Conservation (phyloP, 257 asterid species). For the Ligustrum vulgare region DNA sequence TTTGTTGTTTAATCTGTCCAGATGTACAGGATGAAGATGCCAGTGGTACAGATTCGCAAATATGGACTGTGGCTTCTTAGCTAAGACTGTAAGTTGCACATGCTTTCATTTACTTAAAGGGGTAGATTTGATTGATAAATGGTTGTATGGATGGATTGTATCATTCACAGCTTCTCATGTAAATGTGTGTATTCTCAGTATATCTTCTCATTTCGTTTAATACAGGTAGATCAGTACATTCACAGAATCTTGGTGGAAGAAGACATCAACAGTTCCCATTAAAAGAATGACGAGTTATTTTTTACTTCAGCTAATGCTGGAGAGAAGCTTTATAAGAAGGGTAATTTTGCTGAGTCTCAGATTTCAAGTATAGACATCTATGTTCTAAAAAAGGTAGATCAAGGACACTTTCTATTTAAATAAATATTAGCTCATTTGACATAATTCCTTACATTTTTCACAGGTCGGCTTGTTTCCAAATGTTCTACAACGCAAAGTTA, state of each 20-base stretch:
- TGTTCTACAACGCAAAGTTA: slow-evolving; percentile 68
- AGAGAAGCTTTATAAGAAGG: slow-evolving; percentile 62
- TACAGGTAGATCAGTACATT: slow-evolving; percentile 85
- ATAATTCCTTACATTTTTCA: slow-evolving; percentile 12
- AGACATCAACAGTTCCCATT: slow-evolving; percentile 56
- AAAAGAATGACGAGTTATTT: slow-evolving; percentile 58
- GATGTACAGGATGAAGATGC: slow-evolving; percentile 92
- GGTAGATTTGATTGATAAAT: slow-evolving; percentile 15
- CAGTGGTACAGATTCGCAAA: slow-evolving; percentile 77
- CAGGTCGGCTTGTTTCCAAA: slow-evolving; percentile 97
- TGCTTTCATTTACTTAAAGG: slow-evolving; percentile 9
- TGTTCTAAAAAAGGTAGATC: slow-evolving; percentile 67
- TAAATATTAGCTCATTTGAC: slow-evolving; percentile 20
- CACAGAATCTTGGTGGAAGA: slow-evolving; percentile 95
- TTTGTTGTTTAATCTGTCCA: slow-evolving; percentile 27
- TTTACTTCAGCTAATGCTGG: slow-evolving; percentile 51
- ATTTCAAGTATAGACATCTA: slow-evolving; percentile 63
- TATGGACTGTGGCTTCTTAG: slow-evolving; percentile 90
- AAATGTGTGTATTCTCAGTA: background rate
- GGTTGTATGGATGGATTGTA: slow-evolving; percentile 5
- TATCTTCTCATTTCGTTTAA: slow-evolving; percentile 23
- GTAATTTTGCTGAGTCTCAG: slow-evolving; percentile 73
- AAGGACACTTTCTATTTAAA: background rate
- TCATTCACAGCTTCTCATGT: background rate
- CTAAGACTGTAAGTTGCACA: slow-evolving; percentile 60